Evolutionary conservation across 371 early-diverging fungal genomes (phyloP), one percentile per base, ranked within the genome.

Genomic region (Astathelohania contejeani): DNA sequence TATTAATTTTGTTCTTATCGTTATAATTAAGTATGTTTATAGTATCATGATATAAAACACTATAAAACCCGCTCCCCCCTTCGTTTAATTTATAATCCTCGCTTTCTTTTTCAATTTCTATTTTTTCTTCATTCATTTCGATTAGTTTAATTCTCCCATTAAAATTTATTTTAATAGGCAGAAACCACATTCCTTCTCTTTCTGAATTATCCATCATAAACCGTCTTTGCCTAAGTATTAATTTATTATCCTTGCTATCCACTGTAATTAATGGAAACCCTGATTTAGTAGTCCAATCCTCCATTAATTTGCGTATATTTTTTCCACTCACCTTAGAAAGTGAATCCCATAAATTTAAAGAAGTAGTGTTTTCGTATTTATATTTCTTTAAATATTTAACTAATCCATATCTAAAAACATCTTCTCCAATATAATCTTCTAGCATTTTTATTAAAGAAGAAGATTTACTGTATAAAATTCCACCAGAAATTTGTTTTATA

Each of bases 221-320:
- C 29, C 61, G 37, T 18, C 18, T 53, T 44, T 66, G 66, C 3
- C 20, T 35, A 27, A 60, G 29, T 16, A 43, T 25, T 9, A 65
- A 69, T 47, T 49, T 25, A 35, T 52, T 27, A 47, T 65, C 56
- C n/a, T 32, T 39, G 62, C 29, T 26, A 32, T 16, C 1, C 23
- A 22, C 10, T 56, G 55, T 7, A 45, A 57, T 26, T 12, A 18
- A 19, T 62, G 79, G 75, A 72, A 78, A 78, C 12, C 90, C 94
- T 26, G 80, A 76, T 56, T 80, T 73, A n/a, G 77, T 73, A 3
- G 88, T 88, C 94, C 94, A 91, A 27, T 77, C 56, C 32, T 77
- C 71, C 87, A 90, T 87, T 56, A 90, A 79, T 47, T 78, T 62
- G 1, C 73, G 74, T 20, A 88, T 83, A 56, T 83, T 79, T 3